These are phyloP conservation scores for Xylaria telfairii DNA, from an alignment of 495 filamentous ascomycete species.

Conservation along the genomic window DNA sequence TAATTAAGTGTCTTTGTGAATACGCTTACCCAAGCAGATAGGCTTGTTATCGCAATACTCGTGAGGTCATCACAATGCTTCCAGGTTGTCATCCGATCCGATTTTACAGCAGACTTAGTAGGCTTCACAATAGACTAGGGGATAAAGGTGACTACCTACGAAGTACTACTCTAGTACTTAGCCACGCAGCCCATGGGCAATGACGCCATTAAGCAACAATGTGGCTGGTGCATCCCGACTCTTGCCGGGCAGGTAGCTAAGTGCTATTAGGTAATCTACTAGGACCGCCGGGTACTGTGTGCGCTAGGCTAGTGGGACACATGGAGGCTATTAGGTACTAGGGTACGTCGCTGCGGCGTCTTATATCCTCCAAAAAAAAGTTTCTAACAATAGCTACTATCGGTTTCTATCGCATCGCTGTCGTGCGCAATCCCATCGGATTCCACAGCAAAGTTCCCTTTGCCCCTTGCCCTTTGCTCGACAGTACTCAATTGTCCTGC, in stretches of 20 bases:
- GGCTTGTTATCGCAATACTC: too few relatives aligned
- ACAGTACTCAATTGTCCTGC: background rate
- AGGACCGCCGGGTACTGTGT: background rate
- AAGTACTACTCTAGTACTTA: too few relatives aligned
- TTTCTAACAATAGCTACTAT: constrained; percentile 24
- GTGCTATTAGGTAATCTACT: too few relatives aligned
- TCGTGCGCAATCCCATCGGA: constrained; percentile 22
- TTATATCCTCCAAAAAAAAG: constrained; percentile 17
- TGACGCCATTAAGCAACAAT: background rate
- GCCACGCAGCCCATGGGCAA: background rate
- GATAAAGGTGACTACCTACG: too few relatives aligned
- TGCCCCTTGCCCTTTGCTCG: background rate
- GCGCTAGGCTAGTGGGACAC: background rate
- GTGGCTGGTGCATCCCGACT: background rate
- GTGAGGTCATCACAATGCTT: too few relatives aligned
- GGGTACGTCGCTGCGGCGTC: background rate
- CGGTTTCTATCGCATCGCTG: constrained; percentile 14
- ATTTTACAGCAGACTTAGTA: too few relatives aligned
- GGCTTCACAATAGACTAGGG: too few relatives aligned
- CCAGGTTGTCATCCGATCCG: too few relatives aligned
- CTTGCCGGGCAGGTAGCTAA: too few relatives aligned
- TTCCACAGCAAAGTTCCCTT: background rate
- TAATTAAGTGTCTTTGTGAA: too few relatives aligned
- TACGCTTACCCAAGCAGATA: too few relatives aligned
- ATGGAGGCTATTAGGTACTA: background rate